These are phyloP conservation scores for Phialophora chinensis DNA, from an alignment of 2,329 filamentous ascomycete species.

Conservation along the genomic window DNA sequence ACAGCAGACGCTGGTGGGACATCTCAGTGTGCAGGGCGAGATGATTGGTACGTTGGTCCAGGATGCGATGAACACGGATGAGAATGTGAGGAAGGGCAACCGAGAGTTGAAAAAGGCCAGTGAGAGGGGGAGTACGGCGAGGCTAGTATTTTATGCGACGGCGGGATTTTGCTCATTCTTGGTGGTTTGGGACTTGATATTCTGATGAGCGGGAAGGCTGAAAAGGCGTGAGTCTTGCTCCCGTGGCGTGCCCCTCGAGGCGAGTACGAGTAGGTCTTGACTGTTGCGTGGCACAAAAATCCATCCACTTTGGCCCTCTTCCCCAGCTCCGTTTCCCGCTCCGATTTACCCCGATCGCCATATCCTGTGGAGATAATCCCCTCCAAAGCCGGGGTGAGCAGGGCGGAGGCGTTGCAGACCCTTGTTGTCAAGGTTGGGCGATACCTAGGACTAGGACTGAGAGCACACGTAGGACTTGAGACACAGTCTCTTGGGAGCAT, in stretches of 20 bases:
- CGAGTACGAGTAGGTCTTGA: not conserved
- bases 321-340: constrained; percentile 1
- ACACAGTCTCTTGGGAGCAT: not conserved
- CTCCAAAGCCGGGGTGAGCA: not conserved
- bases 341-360: not conserved
- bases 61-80: constrained; percentile 79
- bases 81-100: constrained; percentile 89
- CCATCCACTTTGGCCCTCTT: not conserved
- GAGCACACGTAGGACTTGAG: not conserved
- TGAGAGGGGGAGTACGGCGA: constrained; percentile 72
- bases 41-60: constrained; percentile 87
- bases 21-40: constrained; percentile 82
- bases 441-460: not conserved
- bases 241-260: not conserved
- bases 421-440: not conserved
- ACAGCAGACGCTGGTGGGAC: constrained; percentile 84
- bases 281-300: not conserved
- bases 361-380: not conserved
- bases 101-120: constrained; percentile 85
- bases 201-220: constrained; percentile 44
- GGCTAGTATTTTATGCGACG: constrained; percentile 80
- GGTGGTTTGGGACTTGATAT: constrained; percentile 77
- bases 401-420: not conserved
- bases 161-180: constrained; percentile 75
- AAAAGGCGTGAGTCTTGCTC: not conserved